Conservation (phyloP, 257 asterid genomes). For the Orobanche coerulescens region DNA sequence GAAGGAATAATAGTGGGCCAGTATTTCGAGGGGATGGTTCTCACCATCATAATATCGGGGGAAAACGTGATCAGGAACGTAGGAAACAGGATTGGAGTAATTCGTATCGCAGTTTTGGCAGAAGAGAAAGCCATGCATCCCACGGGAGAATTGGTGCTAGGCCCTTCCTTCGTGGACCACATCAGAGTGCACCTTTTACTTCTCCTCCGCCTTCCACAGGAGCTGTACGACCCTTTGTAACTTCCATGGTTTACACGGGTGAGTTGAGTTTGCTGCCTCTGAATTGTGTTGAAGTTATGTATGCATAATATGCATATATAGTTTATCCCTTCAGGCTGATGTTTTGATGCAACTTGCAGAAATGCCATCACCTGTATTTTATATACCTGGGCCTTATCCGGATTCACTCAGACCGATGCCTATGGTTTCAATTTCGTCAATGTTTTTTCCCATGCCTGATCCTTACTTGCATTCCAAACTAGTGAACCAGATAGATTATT, state of each 20-base stretch:
- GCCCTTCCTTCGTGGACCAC: constrained; percentile 49
- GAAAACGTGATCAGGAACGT: constrained; percentile 55
- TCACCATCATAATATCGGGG: constrained; percentile 40
- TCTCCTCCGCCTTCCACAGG: constrained; percentile 36
- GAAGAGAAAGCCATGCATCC: constrained; percentile 47
- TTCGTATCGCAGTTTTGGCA: constrained; percentile 41
- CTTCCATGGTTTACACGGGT: constrained; percentile 58
- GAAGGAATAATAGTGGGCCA: constrained; percentile 54
- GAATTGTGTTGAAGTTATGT: background rate
- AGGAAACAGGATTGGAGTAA: constrained; percentile 22
- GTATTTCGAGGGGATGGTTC: constrained; percentile 57
- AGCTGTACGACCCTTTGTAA: constrained; percentile 35
- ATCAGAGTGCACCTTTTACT: constrained; percentile 35
- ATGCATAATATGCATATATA: background rate
- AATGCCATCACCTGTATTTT: constrained; percentile 37
- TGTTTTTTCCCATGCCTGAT: constrained; percentile 34
- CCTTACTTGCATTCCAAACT: constrained; percentile 43
- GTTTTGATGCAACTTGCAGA: constrained; percentile 35
- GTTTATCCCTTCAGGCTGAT: constrained; percentile 13
- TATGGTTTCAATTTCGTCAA: constrained; percentile 39
- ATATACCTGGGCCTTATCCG: constrained; percentile 39
- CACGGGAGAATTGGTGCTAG: constrained; percentile 43
- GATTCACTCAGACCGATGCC: constrained; percentile 48
- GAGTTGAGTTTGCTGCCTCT: background rate
- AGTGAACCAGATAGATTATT: constrained; percentile 53